These are phyloP conservation scores for Stropharia rugosoannulata DNA, from an alignment of 768 basidiomycete species.

Conservation along the genomic window DNA sequence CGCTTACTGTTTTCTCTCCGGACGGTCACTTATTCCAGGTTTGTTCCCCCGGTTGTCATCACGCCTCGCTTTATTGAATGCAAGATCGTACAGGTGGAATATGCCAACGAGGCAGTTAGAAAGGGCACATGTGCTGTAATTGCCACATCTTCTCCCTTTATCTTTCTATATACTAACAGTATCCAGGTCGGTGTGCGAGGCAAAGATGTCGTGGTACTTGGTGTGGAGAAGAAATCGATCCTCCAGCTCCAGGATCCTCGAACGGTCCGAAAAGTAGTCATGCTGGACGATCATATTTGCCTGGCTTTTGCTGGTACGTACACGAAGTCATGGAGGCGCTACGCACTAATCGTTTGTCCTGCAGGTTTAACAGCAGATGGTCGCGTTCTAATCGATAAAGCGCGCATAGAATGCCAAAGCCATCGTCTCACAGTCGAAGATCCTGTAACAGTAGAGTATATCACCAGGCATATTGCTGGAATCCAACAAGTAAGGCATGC, in stretches of 20 bases:
- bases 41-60: conserved; percentile 14
- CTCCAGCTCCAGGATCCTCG: conserved; percentile 97
- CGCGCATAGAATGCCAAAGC: conserved; percentile 95
- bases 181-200: conserved; percentile 92
- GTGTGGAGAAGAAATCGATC: conserved; percentile 98
- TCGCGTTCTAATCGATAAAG: conserved; percentile 96
- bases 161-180: neutral
- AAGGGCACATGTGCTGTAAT: conserved; percentile 96
- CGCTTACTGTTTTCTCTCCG: conserved; percentile 96
- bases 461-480: conserved; percentile 97
- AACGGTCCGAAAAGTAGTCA: conserved; percentile 96
- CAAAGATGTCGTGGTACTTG: conserved; percentile 91
- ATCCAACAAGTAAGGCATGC: conserved; percentile 81
- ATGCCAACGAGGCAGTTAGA: conserved; percentile 95
- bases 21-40: conserved; percentile 99
- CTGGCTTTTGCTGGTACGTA: conserved; percentile 92
- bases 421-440: conserved; percentile 98
- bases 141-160: neutral
- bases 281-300: conserved; percentile 97
- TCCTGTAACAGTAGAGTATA: conserved; percentile 97
- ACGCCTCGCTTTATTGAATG: conserved; percentile 15
- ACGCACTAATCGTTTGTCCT: conserved; percentile 7
- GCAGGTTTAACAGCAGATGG: conserved; percentile 96
- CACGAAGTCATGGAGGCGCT: neutral
- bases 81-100: conserved; percentile 76